Evolutionary conservation across 352 stramenopile species (phyloP).

Genomic region (Elongisporangium prolatum): DNA sequence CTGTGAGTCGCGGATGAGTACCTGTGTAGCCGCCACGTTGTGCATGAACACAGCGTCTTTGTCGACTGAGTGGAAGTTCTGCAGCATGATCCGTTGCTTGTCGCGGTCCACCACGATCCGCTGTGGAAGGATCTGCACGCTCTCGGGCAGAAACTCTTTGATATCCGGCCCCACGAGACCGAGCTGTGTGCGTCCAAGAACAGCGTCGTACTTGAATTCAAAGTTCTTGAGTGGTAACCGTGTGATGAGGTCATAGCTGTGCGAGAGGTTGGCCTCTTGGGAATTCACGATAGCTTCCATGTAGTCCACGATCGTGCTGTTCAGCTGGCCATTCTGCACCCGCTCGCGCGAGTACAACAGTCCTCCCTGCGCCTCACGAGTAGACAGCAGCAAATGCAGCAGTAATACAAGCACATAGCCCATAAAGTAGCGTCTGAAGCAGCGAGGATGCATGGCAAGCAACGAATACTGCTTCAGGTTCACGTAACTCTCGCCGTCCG

Average conservation of each 20-base stretch:
- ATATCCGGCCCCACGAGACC: slow-evolving; percentile 65
- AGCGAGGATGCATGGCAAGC: background rate
- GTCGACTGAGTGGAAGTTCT: slow-evolving; percentile 86
- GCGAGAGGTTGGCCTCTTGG: slow-evolving; percentile 31
- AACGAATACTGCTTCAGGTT: background rate
- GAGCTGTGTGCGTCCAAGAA: slow-evolving; percentile 61
- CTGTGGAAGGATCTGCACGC: slow-evolving; percentile 60
- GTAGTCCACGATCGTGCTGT: slow-evolving; percentile 44
- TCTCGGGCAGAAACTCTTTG: slow-evolving; percentile 53
- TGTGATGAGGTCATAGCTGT: slow-evolving; percentile 42
- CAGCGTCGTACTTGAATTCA: slow-evolving; percentile 80
- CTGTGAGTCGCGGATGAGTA: slow-evolving; percentile 48
- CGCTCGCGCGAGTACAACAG: slow-evolving; percentile 23
- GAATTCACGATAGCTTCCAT: slow-evolving; percentile 43
- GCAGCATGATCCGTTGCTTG: slow-evolving; percentile 55
- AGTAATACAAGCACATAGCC: background rate
- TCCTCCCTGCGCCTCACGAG: background rate
- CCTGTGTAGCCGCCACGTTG: slow-evolving; percentile 86
- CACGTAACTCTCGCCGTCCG: background rate
- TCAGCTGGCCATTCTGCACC: slow-evolving; percentile 16
- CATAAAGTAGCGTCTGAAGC: background rate
- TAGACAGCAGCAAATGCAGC: background rate
- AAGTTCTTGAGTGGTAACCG: slow-evolving; percentile 56
- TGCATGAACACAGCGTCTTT: slow-evolving; percentile 91
- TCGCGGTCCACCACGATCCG: slow-evolving; percentile 47